Conservation (phyloP, 371 early-diverging fungal genomes). For the Entomophthora muscae region DNA sequence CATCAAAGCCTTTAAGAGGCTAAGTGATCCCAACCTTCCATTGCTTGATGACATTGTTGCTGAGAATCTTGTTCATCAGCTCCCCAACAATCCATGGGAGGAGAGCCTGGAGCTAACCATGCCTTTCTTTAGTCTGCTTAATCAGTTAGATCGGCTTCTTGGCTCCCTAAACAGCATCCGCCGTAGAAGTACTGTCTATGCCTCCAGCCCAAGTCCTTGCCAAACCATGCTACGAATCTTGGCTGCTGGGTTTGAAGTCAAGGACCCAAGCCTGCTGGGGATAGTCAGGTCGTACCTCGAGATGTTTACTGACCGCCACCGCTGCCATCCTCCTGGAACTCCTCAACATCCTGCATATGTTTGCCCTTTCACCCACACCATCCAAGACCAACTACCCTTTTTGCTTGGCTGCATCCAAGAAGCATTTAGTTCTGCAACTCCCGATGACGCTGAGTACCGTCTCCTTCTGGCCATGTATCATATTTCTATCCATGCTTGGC, state of each 20-base stretch:
- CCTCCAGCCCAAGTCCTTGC: background rate
- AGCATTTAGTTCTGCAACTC: constrained; percentile 1
- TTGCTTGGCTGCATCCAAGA: constrained; percentile 12
- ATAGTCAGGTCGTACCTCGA: background rate
- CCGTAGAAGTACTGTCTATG: background rate
- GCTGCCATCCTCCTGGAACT: background rate
- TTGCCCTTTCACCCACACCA: constrained; percentile 9
- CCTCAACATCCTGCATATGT: background rate
- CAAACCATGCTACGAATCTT: background rate
- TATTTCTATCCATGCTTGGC: background rate
- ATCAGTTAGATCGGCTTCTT: constrained; percentile 10
- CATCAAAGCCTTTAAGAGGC: background rate
- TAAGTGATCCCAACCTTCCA: constrained; percentile 10
- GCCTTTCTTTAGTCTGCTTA: constrained; percentile 10
- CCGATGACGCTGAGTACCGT: background rate
- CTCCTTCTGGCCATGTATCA: background rate
- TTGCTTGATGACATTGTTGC: constrained; percentile 4
- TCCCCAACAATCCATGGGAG: constrained; percentile 17
- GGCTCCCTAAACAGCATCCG: constrained; percentile 8
- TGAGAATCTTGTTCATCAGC: constrained; percentile 14
- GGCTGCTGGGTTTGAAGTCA: constrained; percentile 3
- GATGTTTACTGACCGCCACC: background rate
- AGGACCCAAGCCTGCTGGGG: background rate
- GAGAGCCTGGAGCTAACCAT: constrained; percentile 9
- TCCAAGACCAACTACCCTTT: constrained; percentile 9